phyloP scores from a whole-genome alignment of 2,329 filamentous ascomycete species.

The Exserohilum turcica region DNA sequence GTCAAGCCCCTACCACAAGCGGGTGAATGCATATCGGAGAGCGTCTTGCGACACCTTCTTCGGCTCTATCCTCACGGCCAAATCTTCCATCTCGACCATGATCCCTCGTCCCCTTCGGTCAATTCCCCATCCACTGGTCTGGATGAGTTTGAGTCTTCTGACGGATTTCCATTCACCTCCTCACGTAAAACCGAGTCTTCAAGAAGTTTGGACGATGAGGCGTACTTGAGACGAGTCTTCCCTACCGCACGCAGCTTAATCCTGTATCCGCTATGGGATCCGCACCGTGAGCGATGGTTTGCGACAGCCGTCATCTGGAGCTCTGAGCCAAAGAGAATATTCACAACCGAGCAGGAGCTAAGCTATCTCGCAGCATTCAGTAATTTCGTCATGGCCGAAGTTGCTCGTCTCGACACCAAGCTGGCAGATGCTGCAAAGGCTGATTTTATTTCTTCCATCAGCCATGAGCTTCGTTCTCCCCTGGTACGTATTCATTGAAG shows the following conservation, averaged over 20 bases:
- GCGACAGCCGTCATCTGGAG: slow-evolving; percentile 48
- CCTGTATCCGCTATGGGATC: slow-evolving; percentile 49
- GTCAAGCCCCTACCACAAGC: slow-evolving; percentile 12
- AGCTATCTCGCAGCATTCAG: slow-evolving; percentile 48
- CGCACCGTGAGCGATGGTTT: slow-evolving; percentile 47
- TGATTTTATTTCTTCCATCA: slow-evolving; percentile 64
- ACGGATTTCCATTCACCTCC: slow-evolving; percentile 30
- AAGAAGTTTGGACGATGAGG: slow-evolving; percentile 42
- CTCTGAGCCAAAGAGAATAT: slow-evolving; percentile 45
- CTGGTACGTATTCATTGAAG: slow-evolving; percentile 36
- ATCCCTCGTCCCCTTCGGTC: slow-evolving; percentile 19
- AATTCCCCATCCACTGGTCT: slow-evolving; percentile 23
- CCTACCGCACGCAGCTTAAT: slow-evolving; percentile 47
- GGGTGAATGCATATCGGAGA: slow-evolving; percentile 38
- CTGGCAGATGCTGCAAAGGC: slow-evolving; percentile 56
- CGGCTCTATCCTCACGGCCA: slow-evolving; percentile 44
- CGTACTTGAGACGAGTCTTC: slow-evolving; percentile 39
- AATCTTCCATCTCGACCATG: slow-evolving; percentile 47
- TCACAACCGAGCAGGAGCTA: slow-evolving; percentile 46
- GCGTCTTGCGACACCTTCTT: slow-evolving; percentile 41
- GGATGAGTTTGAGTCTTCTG: slow-evolving; percentile 23
- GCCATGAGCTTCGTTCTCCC: slow-evolving; percentile 65
- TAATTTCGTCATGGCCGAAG: slow-evolving; percentile 48
- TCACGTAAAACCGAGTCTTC: slow-evolving; percentile 38
- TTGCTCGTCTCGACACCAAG: slow-evolving; percentile 47